phyloP scores from a whole-genome alignment of 441 rosid genomes.

The Populus trichocarpa region DNA sequence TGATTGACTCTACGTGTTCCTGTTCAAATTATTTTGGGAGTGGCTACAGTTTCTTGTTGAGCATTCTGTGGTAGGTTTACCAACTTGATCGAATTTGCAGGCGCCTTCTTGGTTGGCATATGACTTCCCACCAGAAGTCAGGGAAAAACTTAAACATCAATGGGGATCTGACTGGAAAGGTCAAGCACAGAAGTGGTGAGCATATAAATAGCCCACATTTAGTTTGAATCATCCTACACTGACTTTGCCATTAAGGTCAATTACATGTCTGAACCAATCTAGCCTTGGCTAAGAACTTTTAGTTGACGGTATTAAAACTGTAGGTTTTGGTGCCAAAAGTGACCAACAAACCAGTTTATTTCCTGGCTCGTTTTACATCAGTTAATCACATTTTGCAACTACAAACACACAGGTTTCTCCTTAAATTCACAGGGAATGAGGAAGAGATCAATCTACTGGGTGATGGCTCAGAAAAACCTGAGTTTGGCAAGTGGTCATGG shows the following conservation, averaged over 20 bases:
- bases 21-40: neutral
- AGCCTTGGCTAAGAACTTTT: neutral
- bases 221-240: neutral
- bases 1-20: neutral
- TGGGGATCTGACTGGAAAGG: conserved; percentile 98
- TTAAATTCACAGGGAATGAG: conserved; percentile 72
- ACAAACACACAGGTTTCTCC: conserved; percentile 59
- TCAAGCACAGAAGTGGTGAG: conserved; percentile 94
- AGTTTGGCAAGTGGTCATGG: conserved; percentile 89
- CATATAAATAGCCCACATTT: neutral
- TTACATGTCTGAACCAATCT: neutral
- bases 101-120: conserved; percentile 79
- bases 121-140: conserved; percentile 82
- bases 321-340: neutral
- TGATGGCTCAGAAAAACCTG: conserved; percentile 82
- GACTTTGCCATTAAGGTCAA: neutral
- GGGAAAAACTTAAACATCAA: conserved; percentile 65
- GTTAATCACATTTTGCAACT: neutral
- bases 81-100: conserved; percentile 27
- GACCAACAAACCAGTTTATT: neutral
- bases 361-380: neutral
- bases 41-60: neutral
- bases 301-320: neutral
- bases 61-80: neutral
- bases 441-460: conserved; percentile 88